These are phyloP conservation scores for Potentilla sterilis DNA, from an alignment of 306 rosid species.

Conservation along the genomic window DNA sequence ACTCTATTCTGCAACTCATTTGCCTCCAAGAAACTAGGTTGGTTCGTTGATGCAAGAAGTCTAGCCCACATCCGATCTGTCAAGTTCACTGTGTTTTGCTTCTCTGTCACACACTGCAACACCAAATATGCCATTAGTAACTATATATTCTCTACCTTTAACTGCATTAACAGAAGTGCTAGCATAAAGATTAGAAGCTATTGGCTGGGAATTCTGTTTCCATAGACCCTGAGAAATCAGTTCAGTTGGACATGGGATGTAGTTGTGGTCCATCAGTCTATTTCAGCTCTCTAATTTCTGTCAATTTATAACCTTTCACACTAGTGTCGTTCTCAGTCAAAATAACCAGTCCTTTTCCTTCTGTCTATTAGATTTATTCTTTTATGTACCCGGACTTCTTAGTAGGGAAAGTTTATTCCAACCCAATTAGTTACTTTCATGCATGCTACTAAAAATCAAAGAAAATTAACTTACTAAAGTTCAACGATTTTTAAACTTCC, in stretches of 20 bases:
- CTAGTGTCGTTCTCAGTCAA: neutral
- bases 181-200: neutral
- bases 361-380: neutral
- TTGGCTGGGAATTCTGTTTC: neutral
- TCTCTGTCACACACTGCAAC: slow-evolving; percentile 86
- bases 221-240: neutral
- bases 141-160: neutral
- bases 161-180: neutral
- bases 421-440: neutral
- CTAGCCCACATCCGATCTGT: slow-evolving; percentile 95
- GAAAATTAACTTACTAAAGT: neutral
- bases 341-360: neutral
- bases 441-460: neutral
- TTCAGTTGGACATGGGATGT: neutral
- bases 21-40: slow-evolving; percentile 65
- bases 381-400: neutral
- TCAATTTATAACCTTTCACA: neutral
- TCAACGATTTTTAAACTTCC: neutral
- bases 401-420: neutral
- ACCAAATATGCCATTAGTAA: slow-evolving; percentile 17
- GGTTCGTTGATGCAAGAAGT: slow-evolving; percentile 90
- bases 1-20: slow-evolving; percentile 29
- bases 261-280: neutral
- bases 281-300: neutral
- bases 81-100: slow-evolving; percentile 52